Percentiles rank a stretch among this genome's conserved stretches.
These are phyloP conservation scores for Sutorius eximius DNA, from an alignment of 1,284 basidiomycete species.

Conservation along the genomic window DNA sequence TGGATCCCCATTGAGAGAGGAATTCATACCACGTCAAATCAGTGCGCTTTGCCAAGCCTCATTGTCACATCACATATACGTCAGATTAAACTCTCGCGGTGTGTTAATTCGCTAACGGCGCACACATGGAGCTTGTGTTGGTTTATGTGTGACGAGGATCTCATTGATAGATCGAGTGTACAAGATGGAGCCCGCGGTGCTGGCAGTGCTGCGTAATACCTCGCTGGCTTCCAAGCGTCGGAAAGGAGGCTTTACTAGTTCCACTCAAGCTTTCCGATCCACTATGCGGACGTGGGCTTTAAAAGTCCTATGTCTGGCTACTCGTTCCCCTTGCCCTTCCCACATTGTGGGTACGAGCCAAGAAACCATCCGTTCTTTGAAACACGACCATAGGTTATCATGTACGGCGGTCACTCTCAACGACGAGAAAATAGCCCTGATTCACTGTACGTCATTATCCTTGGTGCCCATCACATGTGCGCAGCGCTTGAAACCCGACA, in stretches of 20 bases:
- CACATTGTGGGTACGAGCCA: not conserved
- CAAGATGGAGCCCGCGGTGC: not conserved
- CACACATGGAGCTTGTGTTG: not conserved
- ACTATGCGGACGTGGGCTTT: not conserved
- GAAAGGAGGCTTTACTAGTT: not conserved
- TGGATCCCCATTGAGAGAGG: not conserved
- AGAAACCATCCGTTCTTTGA: not conserved
- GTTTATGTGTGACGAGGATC: not conserved
- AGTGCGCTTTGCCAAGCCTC: not conserved
- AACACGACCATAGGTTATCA: not conserved
- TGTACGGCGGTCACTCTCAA: conserved; percentile 2
- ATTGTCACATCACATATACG: not conserved
- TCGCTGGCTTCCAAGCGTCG: not conserved
- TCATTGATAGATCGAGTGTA: conserved; percentile 1
- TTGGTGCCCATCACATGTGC: not conserved
- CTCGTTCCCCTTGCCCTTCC: not conserved
- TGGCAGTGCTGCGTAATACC: not conserved
- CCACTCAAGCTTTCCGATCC: not conserved
- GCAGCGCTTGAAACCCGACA: not conserved
- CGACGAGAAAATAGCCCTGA: not conserved
- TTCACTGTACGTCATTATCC: conserved; percentile 11
- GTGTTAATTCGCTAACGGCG: not conserved
- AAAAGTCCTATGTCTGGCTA: not conserved
- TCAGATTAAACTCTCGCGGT: not conserved
- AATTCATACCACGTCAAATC: not conserved